These are phyloP conservation scores for Babesia caballi DNA, from an alignment of 169 alveolate genomes.

Conservation along the genomic window DNA sequence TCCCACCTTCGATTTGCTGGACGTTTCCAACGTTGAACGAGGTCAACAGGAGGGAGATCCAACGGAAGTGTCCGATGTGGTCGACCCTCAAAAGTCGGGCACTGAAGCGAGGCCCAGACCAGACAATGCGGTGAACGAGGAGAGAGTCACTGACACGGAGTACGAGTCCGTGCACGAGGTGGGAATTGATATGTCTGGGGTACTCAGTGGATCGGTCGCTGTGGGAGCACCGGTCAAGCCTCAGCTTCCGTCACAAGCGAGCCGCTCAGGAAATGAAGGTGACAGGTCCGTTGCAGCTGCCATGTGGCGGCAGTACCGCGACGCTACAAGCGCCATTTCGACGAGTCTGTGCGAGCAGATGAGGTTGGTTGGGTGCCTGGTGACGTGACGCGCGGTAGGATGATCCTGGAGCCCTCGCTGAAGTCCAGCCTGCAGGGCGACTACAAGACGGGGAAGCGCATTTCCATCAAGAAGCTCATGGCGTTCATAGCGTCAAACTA, in stretches of 20 bases:
- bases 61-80: not conserved
- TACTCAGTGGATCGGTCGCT: not conserved
- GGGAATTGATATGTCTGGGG: slow-evolving; percentile 5
- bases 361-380: slow-evolving; percentile 3
- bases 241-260: not conserved
- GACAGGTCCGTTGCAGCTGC: not conserved
- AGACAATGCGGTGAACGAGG: not conserved
- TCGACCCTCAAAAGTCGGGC: not conserved
- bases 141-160: not conserved
- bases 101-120: not conserved
- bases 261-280: not conserved
- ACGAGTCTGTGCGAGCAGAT: slow-evolving; percentile 42
- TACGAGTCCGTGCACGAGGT: not conserved
- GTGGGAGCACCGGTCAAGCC: not conserved
- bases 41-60: not conserved
- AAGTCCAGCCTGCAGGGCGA: slow-evolving; percentile 90
- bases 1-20: not conserved
- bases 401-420: slow-evolving; percentile 87
- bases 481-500: slow-evolving; percentile 97
- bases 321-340: slow-evolving; percentile 19
- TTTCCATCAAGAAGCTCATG: slow-evolving; percentile 93
- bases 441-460: slow-evolving; percentile 94
- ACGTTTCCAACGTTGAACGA: not conserved
- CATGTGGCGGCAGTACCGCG: slow-evolving; percentile 24
- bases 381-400: not conserved